Conservation (phyloP, 2,329 filamentous ascomycete genomes). For the Dactylellina drechsleri region DNA sequence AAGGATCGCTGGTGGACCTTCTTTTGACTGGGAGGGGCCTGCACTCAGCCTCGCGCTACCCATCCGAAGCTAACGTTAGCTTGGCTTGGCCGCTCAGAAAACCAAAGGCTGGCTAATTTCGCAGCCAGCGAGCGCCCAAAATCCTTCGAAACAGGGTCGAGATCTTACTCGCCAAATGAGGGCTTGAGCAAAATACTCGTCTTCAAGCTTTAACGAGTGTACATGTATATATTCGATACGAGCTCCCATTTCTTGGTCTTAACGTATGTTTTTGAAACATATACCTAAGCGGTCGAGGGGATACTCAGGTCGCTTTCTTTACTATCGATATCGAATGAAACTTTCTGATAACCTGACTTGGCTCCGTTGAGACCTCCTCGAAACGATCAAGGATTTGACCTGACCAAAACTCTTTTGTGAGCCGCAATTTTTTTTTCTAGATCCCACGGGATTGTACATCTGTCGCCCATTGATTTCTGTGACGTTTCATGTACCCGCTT, state of each 20-base stretch:
- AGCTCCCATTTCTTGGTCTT: too few relatives aligned
- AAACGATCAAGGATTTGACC: conserved; percentile 2
- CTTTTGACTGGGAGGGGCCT: neutral
- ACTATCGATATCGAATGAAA: neutral
- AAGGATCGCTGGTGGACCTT: conserved; percentile 44
- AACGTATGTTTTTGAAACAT: too few relatives aligned
- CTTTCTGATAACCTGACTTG: too few relatives aligned
- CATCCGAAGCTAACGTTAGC: conserved; percentile 28
- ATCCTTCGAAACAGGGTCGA: conserved; percentile 36
- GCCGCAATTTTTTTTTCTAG: conserved; percentile 25
- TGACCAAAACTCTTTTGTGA: conserved; percentile 29
- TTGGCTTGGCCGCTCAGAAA: conserved; percentile 20
- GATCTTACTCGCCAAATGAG: too few relatives aligned
- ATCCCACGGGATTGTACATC: conserved; percentile 31
- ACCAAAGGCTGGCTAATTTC: conserved; percentile 38
- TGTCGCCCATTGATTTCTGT: neutral
- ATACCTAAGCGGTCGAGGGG: too few relatives aligned
- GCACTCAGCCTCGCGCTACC: conserved; percentile 49
- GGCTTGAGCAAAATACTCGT: too few relatives aligned
- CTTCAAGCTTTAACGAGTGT: too few relatives aligned
- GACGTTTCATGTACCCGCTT: conserved; percentile 25
- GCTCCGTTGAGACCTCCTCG: too few relatives aligned
- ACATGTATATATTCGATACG: too few relatives aligned
- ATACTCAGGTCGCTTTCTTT: neutral
- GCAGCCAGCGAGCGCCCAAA: conserved; percentile 26